phyloP scores from a whole-genome alignment of 1,284 basidiomycete species.

The Leccinum griseonigrum region DNA sequence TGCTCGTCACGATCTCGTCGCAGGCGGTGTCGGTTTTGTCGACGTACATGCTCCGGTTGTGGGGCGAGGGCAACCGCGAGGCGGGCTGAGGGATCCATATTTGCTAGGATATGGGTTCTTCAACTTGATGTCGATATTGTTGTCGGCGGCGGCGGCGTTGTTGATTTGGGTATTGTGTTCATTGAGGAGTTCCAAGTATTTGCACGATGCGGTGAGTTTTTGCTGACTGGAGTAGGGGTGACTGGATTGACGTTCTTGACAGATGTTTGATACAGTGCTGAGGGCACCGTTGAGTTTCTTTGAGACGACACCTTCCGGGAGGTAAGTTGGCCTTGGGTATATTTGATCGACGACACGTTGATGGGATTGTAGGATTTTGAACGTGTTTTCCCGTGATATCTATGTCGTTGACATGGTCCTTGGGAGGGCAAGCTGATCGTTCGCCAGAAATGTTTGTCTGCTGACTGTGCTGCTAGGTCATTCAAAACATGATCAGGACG shows the following conservation, averaged over 20 bases:
- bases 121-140: constrained; percentile 50
- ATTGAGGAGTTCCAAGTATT: constrained; percentile 66
- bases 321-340: constrained; percentile 38
- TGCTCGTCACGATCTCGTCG: constrained; percentile 53
- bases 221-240: neutral
- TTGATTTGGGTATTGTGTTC: constrained; percentile 80
- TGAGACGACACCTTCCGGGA: constrained; percentile 78
- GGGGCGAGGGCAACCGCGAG: constrained; percentile 79
- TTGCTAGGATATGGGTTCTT: constrained; percentile 62
- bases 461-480: constrained; percentile 43
- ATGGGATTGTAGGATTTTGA: constrained; percentile 57
- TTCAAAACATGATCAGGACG: constrained; percentile 68
- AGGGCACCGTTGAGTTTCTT: constrained; percentile 86
- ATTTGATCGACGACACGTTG: neutral
- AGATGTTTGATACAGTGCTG: constrained; percentile 80
- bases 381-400: constrained; percentile 90
- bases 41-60: constrained; percentile 73
- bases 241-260: neutral
- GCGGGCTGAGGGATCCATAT: constrained; percentile 54
- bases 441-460: neutral
- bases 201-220: constrained; percentile 71
- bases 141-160: constrained; percentile 56
- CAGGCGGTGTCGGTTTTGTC: constrained; percentile 57
- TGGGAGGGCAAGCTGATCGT: constrained; percentile 46
- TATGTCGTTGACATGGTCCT: constrained; percentile 89